Evolutionary conservation across 2,329 filamentous ascomycete species (phyloP).

Genomic region (Penicillium sp.): DNA sequence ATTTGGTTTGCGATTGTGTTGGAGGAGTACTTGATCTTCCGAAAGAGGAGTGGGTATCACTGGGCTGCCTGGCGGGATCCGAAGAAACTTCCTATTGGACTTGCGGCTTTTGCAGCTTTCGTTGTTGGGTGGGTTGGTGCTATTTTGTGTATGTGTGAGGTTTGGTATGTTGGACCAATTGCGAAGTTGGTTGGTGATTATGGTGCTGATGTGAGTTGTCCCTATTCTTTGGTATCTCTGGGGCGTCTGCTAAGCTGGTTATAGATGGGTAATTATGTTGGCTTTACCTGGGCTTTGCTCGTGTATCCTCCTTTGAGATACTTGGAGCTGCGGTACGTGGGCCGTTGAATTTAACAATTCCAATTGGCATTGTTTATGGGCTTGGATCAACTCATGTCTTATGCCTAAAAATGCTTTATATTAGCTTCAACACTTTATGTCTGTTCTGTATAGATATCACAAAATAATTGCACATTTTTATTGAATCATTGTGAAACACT

Average conservation of each 20-base stretch:
- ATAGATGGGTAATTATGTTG: conserved; percentile 60
- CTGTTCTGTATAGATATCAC: background rate
- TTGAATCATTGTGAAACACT: background rate
- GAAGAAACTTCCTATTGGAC: conserved; percentile 60
- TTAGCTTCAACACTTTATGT: background rate
- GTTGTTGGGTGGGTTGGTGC: conserved; percentile 65
- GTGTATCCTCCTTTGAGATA: conserved; percentile 57
- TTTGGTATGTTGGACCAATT: conserved; percentile 67
- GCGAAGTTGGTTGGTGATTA: conserved; percentile 58
- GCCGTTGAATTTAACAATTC: conserved; percentile 35
- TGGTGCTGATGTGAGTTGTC: conserved; percentile 55
- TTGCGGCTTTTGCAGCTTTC: conserved; percentile 63
- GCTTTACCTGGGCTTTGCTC: conserved; percentile 59
- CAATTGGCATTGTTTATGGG: background rate
- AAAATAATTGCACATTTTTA: background rate
- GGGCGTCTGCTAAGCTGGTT: conserved; percentile 13
- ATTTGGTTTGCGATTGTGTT: conserved; percentile 64
- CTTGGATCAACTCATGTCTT: background rate
- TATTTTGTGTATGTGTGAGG: conserved; percentile 68
- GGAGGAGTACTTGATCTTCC: conserved; percentile 63
- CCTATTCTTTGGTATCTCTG: background rate
- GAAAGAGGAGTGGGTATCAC: conserved; percentile 53
- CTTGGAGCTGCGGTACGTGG: conserved; percentile 52
- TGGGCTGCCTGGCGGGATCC: conserved; percentile 64
- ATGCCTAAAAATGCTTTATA: background rate